phyloP scores from a whole-genome alignment of 352 stramenopile genomes.

The Phytophthora capsici region DNA sequence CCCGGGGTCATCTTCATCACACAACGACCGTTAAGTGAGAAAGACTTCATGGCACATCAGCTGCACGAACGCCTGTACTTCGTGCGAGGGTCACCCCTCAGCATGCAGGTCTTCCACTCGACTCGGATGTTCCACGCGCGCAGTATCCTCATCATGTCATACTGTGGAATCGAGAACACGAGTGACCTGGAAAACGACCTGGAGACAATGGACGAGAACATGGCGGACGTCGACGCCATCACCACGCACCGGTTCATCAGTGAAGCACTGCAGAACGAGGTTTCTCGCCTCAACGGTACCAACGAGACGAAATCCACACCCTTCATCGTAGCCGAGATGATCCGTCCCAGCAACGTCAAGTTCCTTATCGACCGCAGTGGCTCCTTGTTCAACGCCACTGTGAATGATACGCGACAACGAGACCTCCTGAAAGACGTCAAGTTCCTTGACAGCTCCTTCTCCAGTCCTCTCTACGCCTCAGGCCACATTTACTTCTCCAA shows the following conservation, averaged over 20 bases:
- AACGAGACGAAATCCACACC: constrained; percentile 37
- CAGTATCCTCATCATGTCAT: constrained; percentile 79
- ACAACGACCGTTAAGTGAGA: constrained; percentile 51
- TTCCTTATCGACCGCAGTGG: constrained; percentile 65
- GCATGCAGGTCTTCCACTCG: constrained; percentile 60
- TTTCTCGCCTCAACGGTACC: constrained; percentile 16
- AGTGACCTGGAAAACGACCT: constrained; percentile 33
- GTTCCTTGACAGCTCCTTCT: constrained; percentile 60
- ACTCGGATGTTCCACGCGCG: constrained; percentile 61
- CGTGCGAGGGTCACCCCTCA: constrained; percentile 70
- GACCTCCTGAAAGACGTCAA: constrained; percentile 66
- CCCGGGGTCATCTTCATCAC: constrained; percentile 66
- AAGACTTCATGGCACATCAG: constrained; percentile 51
- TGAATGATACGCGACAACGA: constrained; percentile 42
- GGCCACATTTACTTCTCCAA: constrained; percentile 81
- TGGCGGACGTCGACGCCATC: constrained; percentile 79
- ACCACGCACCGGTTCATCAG: constrained; percentile 80
- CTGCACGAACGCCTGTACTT: constrained; percentile 69
- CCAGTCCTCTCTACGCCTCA: constrained; percentile 62
- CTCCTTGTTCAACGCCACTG: constrained; percentile 52
- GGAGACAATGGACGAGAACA: constrained; percentile 70
- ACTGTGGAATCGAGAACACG: constrained; percentile 55
- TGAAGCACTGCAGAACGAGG: constrained; percentile 64
- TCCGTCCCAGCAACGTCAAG: constrained; percentile 74
- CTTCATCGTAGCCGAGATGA: constrained; percentile 76